These are phyloP conservation scores for Stereocaulon alpinum DNA, from an alignment of 495 filamentous ascomycete species.

Conservation along the genomic window DNA sequence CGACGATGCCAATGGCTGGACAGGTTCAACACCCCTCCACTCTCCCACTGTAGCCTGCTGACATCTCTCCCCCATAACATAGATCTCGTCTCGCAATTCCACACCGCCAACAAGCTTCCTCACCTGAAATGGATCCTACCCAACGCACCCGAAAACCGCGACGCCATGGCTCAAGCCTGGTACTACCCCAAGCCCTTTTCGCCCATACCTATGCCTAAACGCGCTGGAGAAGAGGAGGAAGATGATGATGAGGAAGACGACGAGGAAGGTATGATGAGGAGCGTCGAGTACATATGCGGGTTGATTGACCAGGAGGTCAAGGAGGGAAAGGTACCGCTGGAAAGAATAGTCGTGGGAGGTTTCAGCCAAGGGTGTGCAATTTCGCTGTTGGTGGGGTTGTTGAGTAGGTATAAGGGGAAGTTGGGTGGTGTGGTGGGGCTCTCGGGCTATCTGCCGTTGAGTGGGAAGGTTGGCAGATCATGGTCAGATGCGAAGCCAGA, in stretches of 20 bases:
- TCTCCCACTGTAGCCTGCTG: neutral
- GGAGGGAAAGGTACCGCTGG: conserved; percentile 25
- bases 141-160: conserved; percentile 32
- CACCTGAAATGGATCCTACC: conserved; percentile 35
- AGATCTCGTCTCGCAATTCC: conserved; percentile 33
- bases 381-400: conserved; percentile 28
- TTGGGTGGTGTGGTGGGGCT: conserved; percentile 32
- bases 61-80: neutral
- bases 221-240: conserved; percentile 15
- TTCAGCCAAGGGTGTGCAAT: conserved; percentile 37
- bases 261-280: conserved; percentile 28
- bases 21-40: conserved; percentile 21
- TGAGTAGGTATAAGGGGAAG: conserved; percentile 26
- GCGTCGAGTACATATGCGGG: conserved; percentile 29
- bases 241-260: conserved; percentile 26
- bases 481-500: neutral
- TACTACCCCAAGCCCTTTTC: conserved; percentile 30
- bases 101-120: conserved; percentile 30
- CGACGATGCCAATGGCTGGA: conserved; percentile 32
- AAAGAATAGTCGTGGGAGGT: conserved; percentile 33
- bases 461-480: neutral
- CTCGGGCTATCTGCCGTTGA: conserved; percentile 32
- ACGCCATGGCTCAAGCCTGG: conserved; percentile 32
- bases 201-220: conserved; percentile 22
- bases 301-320: conserved; percentile 30